Evolutionary conservation across 352 stramenopile genomes (phyloP).

Genomic region (Pythium biforme): DNA sequence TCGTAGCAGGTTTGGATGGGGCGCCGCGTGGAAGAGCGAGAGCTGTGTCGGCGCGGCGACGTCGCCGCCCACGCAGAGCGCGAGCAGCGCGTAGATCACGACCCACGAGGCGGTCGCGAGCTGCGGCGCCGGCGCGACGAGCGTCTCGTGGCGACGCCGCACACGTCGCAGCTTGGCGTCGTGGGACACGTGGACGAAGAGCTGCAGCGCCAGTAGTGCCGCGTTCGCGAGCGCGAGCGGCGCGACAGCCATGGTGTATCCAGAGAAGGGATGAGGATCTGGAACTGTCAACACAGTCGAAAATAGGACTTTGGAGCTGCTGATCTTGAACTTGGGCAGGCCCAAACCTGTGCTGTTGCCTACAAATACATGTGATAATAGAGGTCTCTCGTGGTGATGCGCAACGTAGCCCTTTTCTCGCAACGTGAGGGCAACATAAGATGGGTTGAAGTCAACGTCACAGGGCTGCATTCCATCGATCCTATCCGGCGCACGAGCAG

Average conservation of each 20-base stretch:
- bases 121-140: constrained; percentile 23
- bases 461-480: too few species aligned
- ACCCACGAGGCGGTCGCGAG: constrained; percentile 23
- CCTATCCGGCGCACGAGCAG: too few species aligned
- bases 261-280: neutral
- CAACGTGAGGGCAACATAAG: neutral
- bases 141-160: constrained; percentile 19
- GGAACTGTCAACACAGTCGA: neutral
- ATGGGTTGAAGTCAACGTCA: too few species aligned
- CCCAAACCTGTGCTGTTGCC: neutral
- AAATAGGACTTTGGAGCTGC: neutral
- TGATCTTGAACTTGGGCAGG: neutral
- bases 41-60: constrained; percentile 6
- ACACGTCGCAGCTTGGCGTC: constrained; percentile 3
- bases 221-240: constrained; percentile 17
- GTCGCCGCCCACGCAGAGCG: constrained; percentile 15
- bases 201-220: constrained; percentile 13
- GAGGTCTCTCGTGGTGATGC: neutral
- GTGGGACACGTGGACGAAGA: neutral
- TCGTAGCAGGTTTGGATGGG: constrained; percentile 12
- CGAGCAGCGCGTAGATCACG: constrained; percentile 25
- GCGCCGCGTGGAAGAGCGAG: constrained; percentile 11
- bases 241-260: constrained; percentile 5
- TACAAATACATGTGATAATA: neutral
- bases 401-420: neutral